These are phyloP conservation scores for Pneumocystis sp. DNA, from an alignment of 1,139 yeast genomes.

Conservation along the genomic window DNA sequence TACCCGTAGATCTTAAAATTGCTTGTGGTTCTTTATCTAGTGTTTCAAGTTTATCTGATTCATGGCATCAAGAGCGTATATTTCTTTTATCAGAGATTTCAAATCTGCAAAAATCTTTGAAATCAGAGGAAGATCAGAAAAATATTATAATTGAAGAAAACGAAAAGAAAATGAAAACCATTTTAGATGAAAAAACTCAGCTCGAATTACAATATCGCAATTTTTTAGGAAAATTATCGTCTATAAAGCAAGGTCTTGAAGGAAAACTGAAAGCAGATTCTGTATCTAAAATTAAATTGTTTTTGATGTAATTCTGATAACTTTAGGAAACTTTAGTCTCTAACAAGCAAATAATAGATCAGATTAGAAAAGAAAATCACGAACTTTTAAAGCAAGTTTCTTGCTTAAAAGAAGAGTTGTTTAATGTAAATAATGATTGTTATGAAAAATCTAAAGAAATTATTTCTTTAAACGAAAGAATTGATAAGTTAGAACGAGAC, in stretches of 20 bases:
- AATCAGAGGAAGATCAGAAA: neutral
- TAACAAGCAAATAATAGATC: neutral
- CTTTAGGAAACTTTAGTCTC: neutral
- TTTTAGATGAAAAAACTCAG: neutral
- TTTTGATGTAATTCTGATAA: neutral
- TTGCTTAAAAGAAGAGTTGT: conserved; percentile 38
- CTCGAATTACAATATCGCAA: neutral
- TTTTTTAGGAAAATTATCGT: neutral
- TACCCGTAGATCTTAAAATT: neutral
- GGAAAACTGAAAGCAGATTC: neutral
- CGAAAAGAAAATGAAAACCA: neutral
- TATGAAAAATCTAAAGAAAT: conserved; percentile 44
- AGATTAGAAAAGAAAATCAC: conserved; percentile 24
- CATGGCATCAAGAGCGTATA: neutral
- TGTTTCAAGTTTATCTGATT: neutral
- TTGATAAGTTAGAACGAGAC: conserved; percentile 30
- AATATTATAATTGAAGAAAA: neutral
- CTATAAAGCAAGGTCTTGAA: neutral
- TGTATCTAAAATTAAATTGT: neutral
- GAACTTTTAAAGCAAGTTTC: conserved; percentile 24
- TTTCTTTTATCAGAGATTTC: neutral
- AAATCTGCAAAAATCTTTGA: neutral
- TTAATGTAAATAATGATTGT: conserved; percentile 48
- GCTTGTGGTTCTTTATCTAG: neutral
- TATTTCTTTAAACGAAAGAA: conserved; percentile 33